Evolutionary conservation across 1,139 yeast species (phyloP), one percentile per base, ranked within the genome.

Genomic region (Nakaseomyces bracarensis): DNA sequence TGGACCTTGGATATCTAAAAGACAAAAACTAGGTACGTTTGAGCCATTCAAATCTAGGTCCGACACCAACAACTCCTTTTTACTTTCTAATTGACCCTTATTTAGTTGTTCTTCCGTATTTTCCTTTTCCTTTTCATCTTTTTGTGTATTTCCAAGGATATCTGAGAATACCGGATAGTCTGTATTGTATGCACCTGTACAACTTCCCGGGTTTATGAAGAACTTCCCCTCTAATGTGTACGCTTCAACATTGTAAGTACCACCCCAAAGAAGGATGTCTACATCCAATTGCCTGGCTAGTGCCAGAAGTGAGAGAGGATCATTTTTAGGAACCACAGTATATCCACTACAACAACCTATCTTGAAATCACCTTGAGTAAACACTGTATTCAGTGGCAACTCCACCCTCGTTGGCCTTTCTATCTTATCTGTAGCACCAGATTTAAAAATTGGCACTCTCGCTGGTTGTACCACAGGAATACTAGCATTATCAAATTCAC

Each of bases 191-290:
- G 96, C 96, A 11, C 98, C 98, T 0, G 97, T 87, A 36, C 94
- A 95, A 58, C 95, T 82, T 0, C 98, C 98, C 0, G 98, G 98
- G 60, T 86, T 89, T 20, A 91, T 73, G 57, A 91, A 91, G 63
- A 89, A 86, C 65, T 85, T 86, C 22, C 94, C 95, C 51, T 87
- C 97, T 47, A 89, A 68, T 9, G 93, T 85, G 57, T 86, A 91
- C 0, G 96, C 96, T 58, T 91, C 97, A 6, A 86, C 94, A 49
- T 79, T 77, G 60, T 86, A 95, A 1, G 95, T 81, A 0, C 96
- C 95, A n/a, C 97, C 97, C 85, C 94, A 86, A n/a, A 91, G 70
- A 53, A 91, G 69, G 8, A 91, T 74, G 62, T 91, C 97, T 37
- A 85, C 97, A 59, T 89, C 95, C 69, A 89, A 69, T 63, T 87